Evolutionary conservation across 2,329 filamentous ascomycete species (phyloP), one percentile per base, ranked within the genome.

Genomic region (Didymella sp.): DNA sequence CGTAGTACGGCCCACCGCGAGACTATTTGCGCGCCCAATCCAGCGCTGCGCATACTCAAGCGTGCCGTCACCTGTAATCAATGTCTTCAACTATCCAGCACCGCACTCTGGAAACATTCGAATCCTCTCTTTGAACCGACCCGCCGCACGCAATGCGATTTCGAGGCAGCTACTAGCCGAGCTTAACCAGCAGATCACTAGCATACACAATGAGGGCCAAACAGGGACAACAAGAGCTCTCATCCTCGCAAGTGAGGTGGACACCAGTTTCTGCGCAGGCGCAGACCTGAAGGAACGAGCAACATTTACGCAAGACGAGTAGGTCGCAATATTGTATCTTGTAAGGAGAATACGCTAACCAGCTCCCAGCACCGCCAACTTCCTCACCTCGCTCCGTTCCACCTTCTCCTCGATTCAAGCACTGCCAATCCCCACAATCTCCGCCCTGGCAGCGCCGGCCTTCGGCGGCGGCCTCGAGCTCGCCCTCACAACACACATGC

Each of bases 401-500:
- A 96, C 94, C 45, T 88, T 99, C 71, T 81, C 85, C 37, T 81
- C 85, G 38, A 85, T 99, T 57, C 84, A 91, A 25, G 76, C 81
- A 58, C 88, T 99, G 38, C 90, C 89, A 13, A 88, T 98, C 65
- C 95, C 95, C 25, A 96, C 94, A 48, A 94, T 99, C 73, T 88
- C 90, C 3, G 92, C 92, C 55, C 86, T 99, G 60, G 89, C 89
- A 51, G 95, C 91, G 46, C 80, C 91, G 56, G 95, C 95, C 6
- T 88, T 98, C 27, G 95, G 95, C 61, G 95, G 95, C 69, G 95
- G 95, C 43, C 87, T 99, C 63, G 95, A 99, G 79, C 86, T 99
- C 50, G 94, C 92, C 1, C 86, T 99, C 6, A 88, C 89, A 65
- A 96, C 94, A 1, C 88, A 95, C 76, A 87, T 99, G 77, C 91